Evolutionary conservation across 2,329 filamentous ascomycete species (phyloP), one percentile per base, ranked within the genome.

Genomic region (Rhynchosporium graminicola): DNA sequence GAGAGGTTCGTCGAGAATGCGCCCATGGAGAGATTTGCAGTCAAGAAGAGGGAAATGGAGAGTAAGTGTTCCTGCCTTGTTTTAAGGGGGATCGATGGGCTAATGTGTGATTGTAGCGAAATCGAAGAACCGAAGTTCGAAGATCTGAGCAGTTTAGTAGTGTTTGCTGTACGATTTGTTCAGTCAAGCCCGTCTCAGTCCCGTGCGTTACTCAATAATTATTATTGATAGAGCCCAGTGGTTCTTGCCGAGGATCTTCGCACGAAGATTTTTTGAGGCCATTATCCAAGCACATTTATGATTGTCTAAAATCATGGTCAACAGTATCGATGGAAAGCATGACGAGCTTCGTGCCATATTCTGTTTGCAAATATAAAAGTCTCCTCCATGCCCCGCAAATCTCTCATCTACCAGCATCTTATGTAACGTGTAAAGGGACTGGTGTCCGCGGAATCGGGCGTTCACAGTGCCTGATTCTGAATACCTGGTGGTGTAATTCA

Each of bases 1-100:
- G 80, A 82, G 68, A 70, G 80, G 59, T 80, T 81, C 67, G 78
- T 81, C 0, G 79, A 80, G 50, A 79, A 75, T 54, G 78, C 78
- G 10, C 80, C 79, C 0, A 72, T 65, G 63, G 72, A 77, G 71
- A 74, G 79, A 66, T 82, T 82, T 70, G 72, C 67, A 61, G 69
- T 71, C 40, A 81, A 80, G 74, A 75, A 64, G 57, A 73, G 64
- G 66, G 65, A 71, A 43, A 60, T 74, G 56, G 72, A 73, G 64
- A 64, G 69, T 70, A 57, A 62, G 67, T 67, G 31, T 20, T 36
- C 7, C 36, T 51, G 31, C 29, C 28, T 48, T 38, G 45, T 4
- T 51, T 10, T 0, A n/a, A 46, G 6, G n/a, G 7, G 2, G 4
- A 31, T 43, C 2, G 7, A 28, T 43, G 51, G 20, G 46, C 58